Evolutionary conservation across 139 green algal species (phyloP).

Genomic region (Chlorella vulgaris): DNA sequence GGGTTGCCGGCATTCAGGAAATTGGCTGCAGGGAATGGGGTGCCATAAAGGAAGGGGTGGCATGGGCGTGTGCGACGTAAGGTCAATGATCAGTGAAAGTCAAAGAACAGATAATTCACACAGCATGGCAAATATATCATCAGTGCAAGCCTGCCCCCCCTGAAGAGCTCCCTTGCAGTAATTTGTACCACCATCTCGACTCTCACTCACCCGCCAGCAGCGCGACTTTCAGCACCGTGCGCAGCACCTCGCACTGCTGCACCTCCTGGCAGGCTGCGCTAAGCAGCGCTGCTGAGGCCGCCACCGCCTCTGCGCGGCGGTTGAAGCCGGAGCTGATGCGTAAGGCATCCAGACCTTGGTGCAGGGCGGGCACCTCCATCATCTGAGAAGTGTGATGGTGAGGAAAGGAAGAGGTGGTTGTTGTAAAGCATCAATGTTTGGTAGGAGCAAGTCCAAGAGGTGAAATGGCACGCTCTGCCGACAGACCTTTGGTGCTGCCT

Average conservation of each 20-base stretch:
- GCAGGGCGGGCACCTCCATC: not conserved
- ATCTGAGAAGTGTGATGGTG: not conserved
- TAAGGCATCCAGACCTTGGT: conserved; percentile 9
- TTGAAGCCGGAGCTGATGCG: not conserved
- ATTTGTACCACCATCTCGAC: too few species aligned
- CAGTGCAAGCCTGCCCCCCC: too few species aligned
- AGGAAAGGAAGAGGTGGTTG: too few species aligned
- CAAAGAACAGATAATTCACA: too few species aligned
- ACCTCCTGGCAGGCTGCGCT: conserved; percentile 52
- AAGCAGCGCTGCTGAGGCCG: conserved; percentile 7
- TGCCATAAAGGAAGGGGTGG: not conserved
- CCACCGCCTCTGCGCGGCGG: not conserved
- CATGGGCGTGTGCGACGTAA: too few species aligned
- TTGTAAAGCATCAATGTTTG: too few species aligned
- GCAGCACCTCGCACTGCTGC: conserved; percentile 39
- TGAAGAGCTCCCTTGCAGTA: too few species aligned
- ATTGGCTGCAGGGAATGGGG: conserved; percentile 56
- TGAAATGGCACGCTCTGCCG: too few species aligned
- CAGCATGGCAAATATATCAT: too few species aligned
- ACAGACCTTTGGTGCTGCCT: too few species aligned
- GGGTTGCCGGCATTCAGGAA: conserved; percentile 63
- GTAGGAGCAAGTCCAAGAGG: too few species aligned
- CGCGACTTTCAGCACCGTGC: conserved; percentile 32
- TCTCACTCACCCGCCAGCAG: conserved; percentile 6
- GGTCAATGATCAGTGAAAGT: too few species aligned